Evolutionary conservation across 768 basidiomycete species (phyloP), one percentile per base, ranked within the genome.

Genomic region (Tylopilus intermedius): DNA sequence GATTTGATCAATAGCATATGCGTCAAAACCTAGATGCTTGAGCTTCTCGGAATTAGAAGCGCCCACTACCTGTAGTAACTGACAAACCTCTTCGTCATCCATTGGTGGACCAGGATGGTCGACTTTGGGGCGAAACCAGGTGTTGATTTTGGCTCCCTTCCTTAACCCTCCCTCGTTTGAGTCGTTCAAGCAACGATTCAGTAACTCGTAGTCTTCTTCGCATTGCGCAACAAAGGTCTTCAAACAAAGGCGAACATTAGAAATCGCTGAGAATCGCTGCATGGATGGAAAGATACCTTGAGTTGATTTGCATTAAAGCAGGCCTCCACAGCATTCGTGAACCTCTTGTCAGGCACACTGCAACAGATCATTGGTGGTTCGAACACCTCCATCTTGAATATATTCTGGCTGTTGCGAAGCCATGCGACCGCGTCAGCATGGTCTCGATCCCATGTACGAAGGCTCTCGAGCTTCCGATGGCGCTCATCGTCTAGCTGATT

Each of bases 161-260:
- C 70, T 30, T 81, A 85, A 11, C 79, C 68, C 67, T 5, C 75
- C 81, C 43, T 78, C 70, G 0, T 72, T 64, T 1, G 72, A 73
- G 67, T 92, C 90, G 58, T 86, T 87, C 60, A 89, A 76, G 35
- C 81, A 72, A 10, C 70, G 67, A 56, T 90, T 88, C 41, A 98
- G 73, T 2, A 76, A 70, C 53, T 84, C 73, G 47, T 89, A 89
- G 62, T 99, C 95, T 51, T 88, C 86, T 54, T 84, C 78, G 58
- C 82, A 84, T 66, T 93, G 90, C 15, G 84, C 81, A 7, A 99
- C 83, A 67, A 99, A 88, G 0, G 84, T 90, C 94, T 95, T 21
- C 24, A 11, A 18, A 30, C 15, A 24, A 50, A 35, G 41, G 21
- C 1, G 0, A 42, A 8, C 5, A 37, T 60, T 2, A 49, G 41